A percentile compares a stretch with the other conserved stretches of the same genome.
phyloP scores from a whole-genome alignment of 176 grass and related monocot genomes.

The Ampelocalamus luodianensis region DNA sequence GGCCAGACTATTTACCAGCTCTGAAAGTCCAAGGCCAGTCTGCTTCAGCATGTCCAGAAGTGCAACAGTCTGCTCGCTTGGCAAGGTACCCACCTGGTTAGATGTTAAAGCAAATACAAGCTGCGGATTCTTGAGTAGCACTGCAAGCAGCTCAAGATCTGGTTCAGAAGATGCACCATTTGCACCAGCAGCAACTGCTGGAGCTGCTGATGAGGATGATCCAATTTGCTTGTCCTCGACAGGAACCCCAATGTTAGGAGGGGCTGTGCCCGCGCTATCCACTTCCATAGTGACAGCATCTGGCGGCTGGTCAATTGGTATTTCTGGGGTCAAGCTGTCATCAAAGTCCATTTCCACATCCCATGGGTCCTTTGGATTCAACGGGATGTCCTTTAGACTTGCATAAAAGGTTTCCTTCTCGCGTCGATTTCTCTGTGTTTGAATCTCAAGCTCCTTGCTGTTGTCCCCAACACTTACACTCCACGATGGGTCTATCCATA shows the following conservation, averaged over 20 bases:
- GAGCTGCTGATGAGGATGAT: conserved; percentile 44
- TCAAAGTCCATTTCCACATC: conserved; percentile 92
- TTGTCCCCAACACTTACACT: conserved; percentile 67
- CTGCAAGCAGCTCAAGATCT: conserved; percentile 86
- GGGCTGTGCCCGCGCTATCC: conserved; percentile 7
- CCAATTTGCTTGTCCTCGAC: conserved; percentile 38
- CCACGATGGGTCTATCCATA: conserved; percentile 71
- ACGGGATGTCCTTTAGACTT: conserved; percentile 60
- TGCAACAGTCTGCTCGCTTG: conserved; percentile 68
- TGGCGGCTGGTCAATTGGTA: conserved; percentile 77
- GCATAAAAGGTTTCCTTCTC: conserved; percentile 80
- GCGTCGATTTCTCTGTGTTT: conserved; percentile 74
- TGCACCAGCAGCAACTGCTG: conserved; percentile 35
- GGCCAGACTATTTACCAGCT: conserved; percentile 54
- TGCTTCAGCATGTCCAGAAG: conserved; percentile 90
- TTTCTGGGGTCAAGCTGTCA: conserved; percentile 84
- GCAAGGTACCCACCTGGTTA: conserved; percentile 48
- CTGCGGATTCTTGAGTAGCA: conserved; percentile 92
- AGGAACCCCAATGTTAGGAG: conserved; percentile 18
- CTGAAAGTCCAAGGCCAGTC: conserved; percentile 67
- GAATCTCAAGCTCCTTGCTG: conserved; percentile 87
- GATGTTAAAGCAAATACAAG: conserved; percentile 93
- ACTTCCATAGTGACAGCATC: conserved; percentile 62
- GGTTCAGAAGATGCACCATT: conserved; percentile 45
- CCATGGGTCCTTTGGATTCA: conserved; percentile 87